Conservation (phyloP, 352 stramenopile genomes). For the Phytopythium boreale region DNA sequence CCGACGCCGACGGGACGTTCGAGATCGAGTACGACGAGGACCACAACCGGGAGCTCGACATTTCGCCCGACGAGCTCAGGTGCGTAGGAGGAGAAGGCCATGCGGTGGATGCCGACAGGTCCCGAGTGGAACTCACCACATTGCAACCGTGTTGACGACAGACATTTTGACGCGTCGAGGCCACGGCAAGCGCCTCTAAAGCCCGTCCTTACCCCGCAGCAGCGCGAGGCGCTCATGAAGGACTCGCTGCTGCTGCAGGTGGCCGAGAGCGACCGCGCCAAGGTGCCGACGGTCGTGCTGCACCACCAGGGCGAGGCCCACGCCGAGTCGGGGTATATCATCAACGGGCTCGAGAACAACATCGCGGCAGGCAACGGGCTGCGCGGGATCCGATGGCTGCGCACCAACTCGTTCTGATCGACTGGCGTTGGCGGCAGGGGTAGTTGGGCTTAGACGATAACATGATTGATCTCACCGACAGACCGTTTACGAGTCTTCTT, state of each 20-base stretch:
- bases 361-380: constrained; percentile 76
- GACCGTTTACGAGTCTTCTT: constrained; percentile 7
- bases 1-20: constrained; percentile 49
- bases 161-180: constrained; percentile 3
- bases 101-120: background rate
- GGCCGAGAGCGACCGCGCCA: constrained; percentile 68
- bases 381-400: constrained; percentile 75
- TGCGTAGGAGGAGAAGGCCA: background rate
- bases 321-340: constrained; percentile 68
- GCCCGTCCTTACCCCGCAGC: constrained; percentile 24
- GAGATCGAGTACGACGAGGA: constrained; percentile 83
- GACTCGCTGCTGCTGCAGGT: constrained; percentile 61
- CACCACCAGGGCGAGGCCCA: constrained; percentile 74
- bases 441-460: background rate
- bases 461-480: constrained; percentile 11
- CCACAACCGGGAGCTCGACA: constrained; percentile 63
- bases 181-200: constrained; percentile 2
- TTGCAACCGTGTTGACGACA: background rate
- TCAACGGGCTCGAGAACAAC: constrained; percentile 84
- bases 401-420: constrained; percentile 63
- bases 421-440: no score
- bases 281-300: constrained; percentile 64
- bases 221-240: constrained; percentile 41
- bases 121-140: background rate
- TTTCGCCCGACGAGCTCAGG: constrained; percentile 48